Base-by-base conservation (phyloP, 192 early-diverging fungal genomes). In the Podochytrium sp. region DNA sequence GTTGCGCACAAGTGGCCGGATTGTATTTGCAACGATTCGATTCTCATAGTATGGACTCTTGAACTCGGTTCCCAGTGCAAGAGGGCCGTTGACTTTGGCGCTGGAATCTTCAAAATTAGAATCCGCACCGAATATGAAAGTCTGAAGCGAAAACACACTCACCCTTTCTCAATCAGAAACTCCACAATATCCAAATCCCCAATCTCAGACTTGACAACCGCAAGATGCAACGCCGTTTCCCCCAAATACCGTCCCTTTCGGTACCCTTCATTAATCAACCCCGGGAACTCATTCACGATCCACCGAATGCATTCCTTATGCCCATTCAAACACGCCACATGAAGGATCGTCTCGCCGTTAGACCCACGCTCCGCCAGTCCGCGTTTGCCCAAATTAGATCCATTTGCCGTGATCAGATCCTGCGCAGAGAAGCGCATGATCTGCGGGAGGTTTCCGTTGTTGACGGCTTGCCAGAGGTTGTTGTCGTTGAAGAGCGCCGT, bases 151-250 rank as follows among this genome's bases (percentile, higher is more conserved):
- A n/a, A n/a, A n/a, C n/a, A n/a, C 18, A 52, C 49, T 34, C 53
- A 69, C 70, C 70, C 70, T 3, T 34, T 27, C 49, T 59, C 38
- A 12, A 61, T 30, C 12, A 72, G 43, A 61, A 61, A 58, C 49
- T 72, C 43, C 4, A 58, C 70, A 23, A 72, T 58, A 10, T 47
- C 55, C 33, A 51, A 3, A 23, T 72, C 70, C 1, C 70, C 70
- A 55, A 69, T 55, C 10, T 55, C 50, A 37, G 29, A 35, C 27
- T 72, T 72, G 14, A 61, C 70, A 27, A 61, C 70, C 10, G 70
- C 55, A 5, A 72, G 35, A 30, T 72, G 70, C n/a, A 72, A 43
- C 4, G 70, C 56, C 10, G 70, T 72, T 61, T 72, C 20, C 23
- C 70, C 70, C 41, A 33, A 14, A 35, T 33, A 61, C 35, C 70